Percentiles rank a stretch among this genome's conserved stretches.
phyloP scores from a whole-genome alignment of 2,329 filamentous ascomycete species.

The Colletotrichum echinochloae region DNA sequence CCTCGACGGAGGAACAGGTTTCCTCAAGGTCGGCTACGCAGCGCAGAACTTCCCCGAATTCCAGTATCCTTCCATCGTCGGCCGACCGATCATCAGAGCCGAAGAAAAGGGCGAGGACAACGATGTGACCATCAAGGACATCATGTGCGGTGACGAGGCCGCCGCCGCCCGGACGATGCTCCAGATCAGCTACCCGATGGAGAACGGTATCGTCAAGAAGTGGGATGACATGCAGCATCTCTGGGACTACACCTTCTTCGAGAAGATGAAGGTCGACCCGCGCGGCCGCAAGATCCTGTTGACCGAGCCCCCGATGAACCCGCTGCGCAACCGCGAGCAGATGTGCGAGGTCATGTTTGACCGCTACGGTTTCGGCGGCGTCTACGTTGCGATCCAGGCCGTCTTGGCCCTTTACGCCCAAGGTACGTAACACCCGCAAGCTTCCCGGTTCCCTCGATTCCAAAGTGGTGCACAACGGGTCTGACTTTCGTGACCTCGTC shows the following conservation, averaged over 20 bases:
- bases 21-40: constrained; percentile 99
- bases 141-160: constrained; percentile 99
- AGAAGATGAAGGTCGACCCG: constrained; percentile 95
- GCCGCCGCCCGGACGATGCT: constrained; percentile 96
- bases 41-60: constrained; percentile 99
- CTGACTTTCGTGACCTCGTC: constrained; percentile 21
- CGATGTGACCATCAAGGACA: constrained; percentile 86
- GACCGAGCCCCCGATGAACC: constrained; percentile 98
- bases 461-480: not conserved
- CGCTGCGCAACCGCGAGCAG: constrained; percentile 93
- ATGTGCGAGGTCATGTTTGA: constrained; percentile 99
- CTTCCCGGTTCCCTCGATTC: not conserved
- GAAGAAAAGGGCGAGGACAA: constrained; percentile 78
- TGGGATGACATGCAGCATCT: constrained; percentile 99
- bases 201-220: constrained; percentile 99
- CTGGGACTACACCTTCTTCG: constrained; percentile 98
- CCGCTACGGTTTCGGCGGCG: constrained; percentile 93
- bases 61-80: constrained; percentile 98
- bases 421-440: constrained; percentile 65
- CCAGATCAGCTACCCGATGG: constrained; percentile 99
- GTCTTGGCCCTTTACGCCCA: constrained; percentile 97
- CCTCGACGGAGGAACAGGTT: constrained; percentile 99
- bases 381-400: constrained; percentile 98
- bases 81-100: constrained; percentile 94
- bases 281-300: constrained; percentile 95